phyloP scores from a whole-genome alignment of 148 eudicot genomes.

The Simmondsia chinensis region DNA sequence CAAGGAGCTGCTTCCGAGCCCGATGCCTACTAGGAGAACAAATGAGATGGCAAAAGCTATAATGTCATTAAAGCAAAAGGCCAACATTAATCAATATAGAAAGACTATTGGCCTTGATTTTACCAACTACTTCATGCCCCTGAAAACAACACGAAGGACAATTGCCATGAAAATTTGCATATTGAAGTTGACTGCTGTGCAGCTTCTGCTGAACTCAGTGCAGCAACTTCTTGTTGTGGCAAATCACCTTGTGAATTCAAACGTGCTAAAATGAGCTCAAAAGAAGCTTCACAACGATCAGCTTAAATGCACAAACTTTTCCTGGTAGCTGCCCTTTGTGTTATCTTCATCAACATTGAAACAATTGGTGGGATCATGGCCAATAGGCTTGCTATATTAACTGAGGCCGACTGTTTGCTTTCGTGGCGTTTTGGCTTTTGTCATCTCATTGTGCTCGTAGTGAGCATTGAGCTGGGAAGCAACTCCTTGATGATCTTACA shows the following conservation, averaged over 20 bases:
- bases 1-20: slow-evolving; percentile 95
- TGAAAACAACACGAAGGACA: slow-evolving; percentile 60
- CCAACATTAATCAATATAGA: slow-evolving; percentile 84
- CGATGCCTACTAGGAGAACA: slow-evolving; percentile 77
- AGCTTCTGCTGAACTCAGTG: slow-evolving; percentile 43
- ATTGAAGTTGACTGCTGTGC: slow-evolving; percentile 71
- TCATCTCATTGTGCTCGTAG: slow-evolving; percentile 70
- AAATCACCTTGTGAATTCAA: slow-evolving; percentile 71
- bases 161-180: slow-evolving; percentile 61
- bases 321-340: slow-evolving; percentile 59
- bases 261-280: slow-evolving; percentile 38
- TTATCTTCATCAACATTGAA: slow-evolving; percentile 72
- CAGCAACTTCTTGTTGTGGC: slow-evolving; percentile 61
- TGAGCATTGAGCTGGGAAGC: slow-evolving; percentile 98
- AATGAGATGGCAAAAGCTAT: slow-evolving; percentile 91
- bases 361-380: slow-evolving; percentile 81
- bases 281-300: slow-evolving; percentile 61
- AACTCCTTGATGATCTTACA: slow-evolving; percentile 80
- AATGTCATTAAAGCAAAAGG: slow-evolving; percentile 76
- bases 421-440: slow-evolving; percentile 96
- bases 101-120: slow-evolving; percentile 85
- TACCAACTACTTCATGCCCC: slow-evolving; percentile 79
- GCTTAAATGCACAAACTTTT: slow-evolving; percentile 70
- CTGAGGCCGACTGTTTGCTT: slow-evolving; percentile 80
- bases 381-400: slow-evolving; percentile 77